Conservation (phyloP, 1,284 basidiomycete species). For the Rhodotorula sp. region DNA sequence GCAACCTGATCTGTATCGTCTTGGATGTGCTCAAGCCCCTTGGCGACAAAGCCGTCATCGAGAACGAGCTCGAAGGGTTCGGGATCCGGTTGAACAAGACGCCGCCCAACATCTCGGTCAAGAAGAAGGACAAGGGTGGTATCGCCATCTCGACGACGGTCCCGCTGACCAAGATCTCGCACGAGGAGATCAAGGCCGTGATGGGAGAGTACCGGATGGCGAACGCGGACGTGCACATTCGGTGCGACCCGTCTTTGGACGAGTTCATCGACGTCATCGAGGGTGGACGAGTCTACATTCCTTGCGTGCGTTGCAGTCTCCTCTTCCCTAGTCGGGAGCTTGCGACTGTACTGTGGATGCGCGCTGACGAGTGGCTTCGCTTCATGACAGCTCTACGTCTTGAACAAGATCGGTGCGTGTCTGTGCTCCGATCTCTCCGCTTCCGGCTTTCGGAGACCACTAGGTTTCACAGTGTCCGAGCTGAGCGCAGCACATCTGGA, state of each 20-base stretch:
- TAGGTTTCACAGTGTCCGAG: too few relatives aligned
- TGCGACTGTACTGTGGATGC: background rate
- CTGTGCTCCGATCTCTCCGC: too few relatives aligned
- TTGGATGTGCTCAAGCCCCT: constrained; percentile 97
- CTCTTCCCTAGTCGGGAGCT: background rate
- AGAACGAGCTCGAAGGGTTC: constrained; percentile 49
- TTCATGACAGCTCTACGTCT: constrained; percentile 58
- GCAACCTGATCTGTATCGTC: constrained; percentile 98
- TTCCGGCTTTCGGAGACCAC: too few relatives aligned
- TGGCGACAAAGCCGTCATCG: constrained; percentile 72
- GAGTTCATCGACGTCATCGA: constrained; percentile 86
- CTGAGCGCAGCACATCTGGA: too few relatives aligned
- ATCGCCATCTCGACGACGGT: constrained; percentile 93
- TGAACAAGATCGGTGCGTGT: constrained; percentile 74
- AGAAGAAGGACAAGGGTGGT: constrained; percentile 86
- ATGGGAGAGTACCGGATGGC: constrained; percentile 82
- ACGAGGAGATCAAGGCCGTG: constrained; percentile 94
- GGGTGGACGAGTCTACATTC: constrained; percentile 80
- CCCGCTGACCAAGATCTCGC: constrained; percentile 92
- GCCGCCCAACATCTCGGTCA: constrained; percentile 73
- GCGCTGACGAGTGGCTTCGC: too few relatives aligned
- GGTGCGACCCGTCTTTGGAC: constrained; percentile 90
- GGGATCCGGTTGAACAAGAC: constrained; percentile 88
- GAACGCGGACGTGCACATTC: constrained; percentile 91
- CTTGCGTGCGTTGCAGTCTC: constrained; percentile 45